Evolutionary conservation across 495 filamentous ascomycete species (phyloP).

Genomic region (Penicillium flavigenum): DNA sequence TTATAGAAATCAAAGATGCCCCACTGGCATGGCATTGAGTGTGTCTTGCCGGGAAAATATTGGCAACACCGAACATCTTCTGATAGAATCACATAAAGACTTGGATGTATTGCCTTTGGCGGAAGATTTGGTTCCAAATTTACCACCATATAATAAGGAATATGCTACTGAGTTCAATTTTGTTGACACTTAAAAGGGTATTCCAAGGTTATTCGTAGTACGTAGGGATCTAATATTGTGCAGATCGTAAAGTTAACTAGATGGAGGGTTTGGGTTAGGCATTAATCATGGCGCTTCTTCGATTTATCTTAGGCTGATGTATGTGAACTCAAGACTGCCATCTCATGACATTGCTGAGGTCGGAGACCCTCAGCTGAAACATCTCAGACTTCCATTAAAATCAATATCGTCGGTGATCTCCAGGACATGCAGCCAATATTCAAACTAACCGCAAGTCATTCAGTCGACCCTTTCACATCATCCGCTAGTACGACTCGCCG

Average conservation of each 20-base stretch:
- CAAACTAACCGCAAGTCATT: not conserved
- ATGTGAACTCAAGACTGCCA: not conserved
- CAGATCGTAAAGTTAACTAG: not conserved
- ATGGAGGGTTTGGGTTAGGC: not conserved
- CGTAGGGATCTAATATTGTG: not conserved
- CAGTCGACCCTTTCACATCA: not conserved
- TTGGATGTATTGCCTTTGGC: too few species aligned
- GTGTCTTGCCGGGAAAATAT: too few species aligned
- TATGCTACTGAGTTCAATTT: too few species aligned
- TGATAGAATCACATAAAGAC: too few species aligned
- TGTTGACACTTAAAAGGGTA: too few species aligned
- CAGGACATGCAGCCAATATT: not conserved
- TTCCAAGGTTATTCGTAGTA: not conserved
- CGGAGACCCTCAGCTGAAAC: not conserved
- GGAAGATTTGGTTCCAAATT: too few species aligned
- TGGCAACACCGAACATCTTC: too few species aligned
- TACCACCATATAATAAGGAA: too few species aligned
- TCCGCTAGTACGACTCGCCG: slow-evolving; percentile 49
- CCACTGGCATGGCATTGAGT: slow-evolving; percentile 2
- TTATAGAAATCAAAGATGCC: slow-evolving; percentile 19
- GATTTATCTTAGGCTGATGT: not conserved
- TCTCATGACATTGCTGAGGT: not conserved
- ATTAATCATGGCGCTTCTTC: not conserved
- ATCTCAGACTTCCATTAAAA: slow-evolving; percentile 14
- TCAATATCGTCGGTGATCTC: not conserved